Evolutionary conservation across 495 filamentous ascomycete species (phyloP).

Genomic region (Trichoderma parareesei): DNA sequence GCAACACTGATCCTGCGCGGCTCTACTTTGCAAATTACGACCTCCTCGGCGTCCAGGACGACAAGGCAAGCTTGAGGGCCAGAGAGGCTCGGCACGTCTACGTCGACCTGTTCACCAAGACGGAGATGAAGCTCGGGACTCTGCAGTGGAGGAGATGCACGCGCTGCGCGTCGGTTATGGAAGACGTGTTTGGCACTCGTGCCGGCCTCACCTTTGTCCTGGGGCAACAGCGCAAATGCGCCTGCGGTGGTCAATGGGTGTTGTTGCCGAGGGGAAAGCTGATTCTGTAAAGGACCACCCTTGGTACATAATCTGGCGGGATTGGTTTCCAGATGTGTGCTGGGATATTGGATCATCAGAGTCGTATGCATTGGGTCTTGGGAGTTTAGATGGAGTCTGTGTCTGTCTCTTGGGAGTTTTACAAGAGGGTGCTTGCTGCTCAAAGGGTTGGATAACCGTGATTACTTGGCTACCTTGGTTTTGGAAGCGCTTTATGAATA

Average conservation of each 20-base stretch:
- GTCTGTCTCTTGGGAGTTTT: too few species aligned
- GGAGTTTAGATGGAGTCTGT: too few species aligned
- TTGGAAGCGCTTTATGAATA: too few species aligned
- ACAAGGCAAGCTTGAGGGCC: conserved; percentile 19
- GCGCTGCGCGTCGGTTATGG: conserved; percentile 55
- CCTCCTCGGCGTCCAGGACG: conserved; percentile 41
- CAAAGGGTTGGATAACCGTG: too few species aligned
- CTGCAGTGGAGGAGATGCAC: conserved; percentile 47
- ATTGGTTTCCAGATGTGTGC: too few species aligned
- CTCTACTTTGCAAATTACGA: conserved; percentile 44
- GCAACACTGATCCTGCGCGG: conserved; percentile 33
- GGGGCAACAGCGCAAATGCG: conserved; percentile 43
- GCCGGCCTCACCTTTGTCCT: conserved; percentile 42
- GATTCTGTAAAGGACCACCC: not conserved
- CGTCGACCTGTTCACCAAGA: conserved; percentile 36
- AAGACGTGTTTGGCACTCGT: conserved; percentile 41
- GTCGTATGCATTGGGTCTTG: too few species aligned
- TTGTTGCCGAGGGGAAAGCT: conserved; percentile 22
- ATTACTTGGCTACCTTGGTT: too few species aligned
- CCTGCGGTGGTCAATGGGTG: conserved; percentile 44
- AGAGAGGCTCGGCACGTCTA: conserved; percentile 20
- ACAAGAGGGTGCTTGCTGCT: too few species aligned
- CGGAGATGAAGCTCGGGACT: conserved; percentile 11
- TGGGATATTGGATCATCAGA: too few species aligned
- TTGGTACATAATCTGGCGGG: too few species aligned